These are phyloP conservation scores for Leccinum pachyderme DNA, from an alignment of 1,284 basidiomycete genomes.

Conservation along the genomic window DNA sequence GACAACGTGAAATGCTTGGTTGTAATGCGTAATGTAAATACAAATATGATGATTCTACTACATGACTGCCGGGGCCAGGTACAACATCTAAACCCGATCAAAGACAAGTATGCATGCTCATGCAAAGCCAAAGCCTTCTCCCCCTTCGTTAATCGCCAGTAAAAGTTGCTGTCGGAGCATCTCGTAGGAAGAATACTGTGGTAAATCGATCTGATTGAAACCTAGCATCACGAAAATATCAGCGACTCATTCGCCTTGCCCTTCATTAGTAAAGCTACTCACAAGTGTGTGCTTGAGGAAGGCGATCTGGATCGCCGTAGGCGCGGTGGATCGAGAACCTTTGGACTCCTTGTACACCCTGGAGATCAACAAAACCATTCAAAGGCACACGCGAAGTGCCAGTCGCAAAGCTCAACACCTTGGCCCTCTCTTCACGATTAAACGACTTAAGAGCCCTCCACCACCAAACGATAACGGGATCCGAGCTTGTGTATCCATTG, in stretches of 20 bases:
- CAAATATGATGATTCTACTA: conserved; percentile 36
- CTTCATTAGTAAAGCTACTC: conserved; percentile 27
- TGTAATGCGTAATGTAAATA: conserved; percentile 33
- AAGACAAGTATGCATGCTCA: conserved; percentile 26
- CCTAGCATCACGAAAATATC: conserved; percentile 40
- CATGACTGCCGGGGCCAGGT: conserved; percentile 10
- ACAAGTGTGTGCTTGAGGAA: conserved; percentile 93
- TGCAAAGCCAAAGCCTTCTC: conserved; percentile 88
- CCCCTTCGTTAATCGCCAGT: conserved; percentile 91
- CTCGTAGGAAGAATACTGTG: conserved; percentile 91
- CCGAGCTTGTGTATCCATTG: conserved; percentile 81
- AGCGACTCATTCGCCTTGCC: conserved; percentile 11
- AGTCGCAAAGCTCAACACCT: conserved; percentile 96
- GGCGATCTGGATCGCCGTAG: conserved; percentile 80
- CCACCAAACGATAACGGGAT: conserved; percentile 98
- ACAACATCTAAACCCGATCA: conserved; percentile 13
- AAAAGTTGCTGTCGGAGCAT: conserved; percentile 86
- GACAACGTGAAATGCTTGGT: conserved; percentile 1
- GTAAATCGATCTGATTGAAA: conserved; percentile 87
- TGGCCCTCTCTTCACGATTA: conserved; percentile 94
- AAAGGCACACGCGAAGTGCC: conserved; percentile 93
- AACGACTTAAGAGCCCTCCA: conserved; percentile 98
- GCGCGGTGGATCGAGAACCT: conserved; percentile 96
- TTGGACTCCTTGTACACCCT: conserved; percentile 93
- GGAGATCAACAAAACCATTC: conserved; percentile 88